Base-by-base conservation (phyloP, 129 eudicot genomes). In the Tagetes erecta region DNA sequence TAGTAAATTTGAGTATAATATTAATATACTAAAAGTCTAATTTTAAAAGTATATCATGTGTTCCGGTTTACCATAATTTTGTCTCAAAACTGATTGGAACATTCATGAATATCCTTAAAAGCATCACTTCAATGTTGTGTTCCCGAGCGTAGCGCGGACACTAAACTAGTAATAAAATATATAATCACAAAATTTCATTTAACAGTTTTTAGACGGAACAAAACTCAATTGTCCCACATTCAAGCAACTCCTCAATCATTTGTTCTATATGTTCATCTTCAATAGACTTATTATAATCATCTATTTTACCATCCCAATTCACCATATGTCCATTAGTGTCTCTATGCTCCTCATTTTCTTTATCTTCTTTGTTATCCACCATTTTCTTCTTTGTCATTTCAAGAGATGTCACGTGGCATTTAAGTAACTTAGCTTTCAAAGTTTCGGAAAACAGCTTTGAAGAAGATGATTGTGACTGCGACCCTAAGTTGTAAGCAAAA, bases 221-320 rank as follows among this genome's bases (percentile, higher is more conserved):
- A 13, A 92, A 79, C 86, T 92, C 98, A 56, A 92, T 12, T 13
- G 87, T 78, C 33, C 89, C 89, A 89, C 86, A 92, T 86, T 93
- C 91, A 76, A 93, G 88, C 88, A 93, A 58, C 80, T 93, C 98
- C 65, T 90, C 83, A 12, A 93, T 93, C 98, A 93, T 93, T 76
- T 93, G 95, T 80, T 93, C 92, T 13, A 93, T 88, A 67, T 89
- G 87, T 80, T 93, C 96, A 80, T 93, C 98, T 78, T 93, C 98
- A 73, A 83, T 72, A 55, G 85, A 14, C 81, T 78, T 84, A 38
- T 78, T 84, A 38, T 84, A 71, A 44, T 64, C 70, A 71, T 64
- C 84, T 50, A 44, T 71, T 71, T 78, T 60, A 62, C 83, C 74
- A 34, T 46, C 83, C 80, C 76, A 70, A 30, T 62, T 81, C 80